Conservation (phyloP, 352 stramenopile genomes). For the Elongisporangium undulatum region DNA sequence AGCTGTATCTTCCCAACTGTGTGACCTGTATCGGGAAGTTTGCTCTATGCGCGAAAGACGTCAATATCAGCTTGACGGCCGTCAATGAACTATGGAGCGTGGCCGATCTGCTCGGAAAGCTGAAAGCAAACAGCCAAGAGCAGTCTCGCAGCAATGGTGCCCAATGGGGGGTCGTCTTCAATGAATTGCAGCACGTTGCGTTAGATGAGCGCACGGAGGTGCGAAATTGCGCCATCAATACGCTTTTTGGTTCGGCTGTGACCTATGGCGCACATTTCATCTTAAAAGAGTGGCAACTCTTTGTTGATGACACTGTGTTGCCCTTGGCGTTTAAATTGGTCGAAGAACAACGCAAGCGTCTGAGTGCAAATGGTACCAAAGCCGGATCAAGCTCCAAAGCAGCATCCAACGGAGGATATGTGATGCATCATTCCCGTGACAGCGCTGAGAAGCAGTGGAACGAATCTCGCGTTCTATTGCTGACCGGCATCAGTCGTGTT, state of each 20-base stretch:
- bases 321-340: conserved; percentile 73
- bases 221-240: conserved; percentile 97
- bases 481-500: conserved; percentile 93
- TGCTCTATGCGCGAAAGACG: conserved; percentile 90
- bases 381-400: conserved; percentile 4
- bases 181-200: conserved; percentile 84
- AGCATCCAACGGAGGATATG: conserved; percentile 23
- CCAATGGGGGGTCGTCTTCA: conserved; percentile 68
- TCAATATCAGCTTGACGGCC: conserved; percentile 97
- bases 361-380: conserved; percentile 1
- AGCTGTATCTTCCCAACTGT: conserved; percentile 59
- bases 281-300: conserved; percentile 89
- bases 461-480: conserved; percentile 93
- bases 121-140: conserved; percentile 16
- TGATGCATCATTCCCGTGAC: conserved; percentile 96
- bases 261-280: conserved; percentile 92
- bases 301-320: conserved; percentile 93
- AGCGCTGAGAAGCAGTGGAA: conserved; percentile 96
- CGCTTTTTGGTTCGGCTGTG: conserved; percentile 95
- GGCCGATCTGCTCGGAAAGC: conserved; percentile 79
- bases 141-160: conserved; percentile 6
- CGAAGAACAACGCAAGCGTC: conserved; percentile 21
- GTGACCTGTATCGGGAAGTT: conserved; percentile 94
- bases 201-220: conserved; percentile 93
- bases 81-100: conserved; percentile 97